phyloP scores from a whole-genome alignment of 345 rosid species.

The Eucalyptus microcorys region DNA sequence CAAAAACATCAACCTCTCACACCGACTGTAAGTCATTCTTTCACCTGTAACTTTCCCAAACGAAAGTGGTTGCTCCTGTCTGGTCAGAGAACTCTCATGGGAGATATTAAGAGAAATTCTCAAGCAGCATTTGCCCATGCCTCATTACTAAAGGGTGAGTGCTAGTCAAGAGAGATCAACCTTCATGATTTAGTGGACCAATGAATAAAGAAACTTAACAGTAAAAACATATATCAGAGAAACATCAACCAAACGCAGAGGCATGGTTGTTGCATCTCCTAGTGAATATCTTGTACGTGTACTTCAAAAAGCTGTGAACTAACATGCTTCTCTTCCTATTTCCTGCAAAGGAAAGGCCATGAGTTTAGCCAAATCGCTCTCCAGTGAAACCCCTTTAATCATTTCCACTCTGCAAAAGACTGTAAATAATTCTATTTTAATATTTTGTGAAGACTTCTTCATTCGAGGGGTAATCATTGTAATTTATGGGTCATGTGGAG shows the following conservation, averaged over 20 bases:
- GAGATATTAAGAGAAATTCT: neutral
- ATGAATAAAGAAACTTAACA: neutral
- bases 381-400: neutral
- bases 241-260: neutral
- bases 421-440: no score
- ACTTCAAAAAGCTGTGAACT: neutral
- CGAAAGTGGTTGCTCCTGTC: neutral
- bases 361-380: neutral
- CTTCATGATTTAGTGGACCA: neutral
- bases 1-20: neutral
- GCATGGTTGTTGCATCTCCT: neutral
- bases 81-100: neutral
- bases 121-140: neutral
- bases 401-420: neutral
- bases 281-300: neutral
- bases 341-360: neutral
- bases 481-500: no score
- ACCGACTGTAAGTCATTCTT: neutral
- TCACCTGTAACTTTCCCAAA: neutral
- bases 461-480: no score
- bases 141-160: neutral
- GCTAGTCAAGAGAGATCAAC: neutral
- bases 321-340: neutral
- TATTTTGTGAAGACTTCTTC: no score
- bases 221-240: neutral